Evolutionary conservation across 2,329 filamentous ascomycete genomes (phyloP), one percentile per base, ranked within the genome.

Genomic region (Paracoccidioides brasiliensis): DNA sequence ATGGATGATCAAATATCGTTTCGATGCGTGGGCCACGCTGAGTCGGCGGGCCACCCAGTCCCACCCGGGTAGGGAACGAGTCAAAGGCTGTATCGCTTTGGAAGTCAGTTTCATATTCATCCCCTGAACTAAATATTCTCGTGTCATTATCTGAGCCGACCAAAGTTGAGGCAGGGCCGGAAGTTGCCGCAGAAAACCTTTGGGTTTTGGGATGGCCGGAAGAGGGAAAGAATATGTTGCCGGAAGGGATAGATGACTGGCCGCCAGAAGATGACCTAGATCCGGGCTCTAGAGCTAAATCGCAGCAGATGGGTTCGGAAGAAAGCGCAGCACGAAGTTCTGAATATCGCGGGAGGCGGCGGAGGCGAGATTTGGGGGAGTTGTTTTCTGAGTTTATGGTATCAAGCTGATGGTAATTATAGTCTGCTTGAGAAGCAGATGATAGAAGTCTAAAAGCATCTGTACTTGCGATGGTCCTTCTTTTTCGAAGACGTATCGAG

Each of bases 31-130:
- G 76, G 45, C 79, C 78, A 62, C 78, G 74, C 57, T 75, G 70
- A 44, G 75, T 77, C 32, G 77, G 77, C 55, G 74, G 77, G 63
- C 70, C 73, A 54, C 75, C 78, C 59, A 75, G 73, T 14, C 79
- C 81, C 53, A 77, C 76, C 61, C 79, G 74, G 8, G 81, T 84
- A 56, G 79, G 80, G 56, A 83, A 71, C 51, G 81, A 84, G 67
- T 84, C 81, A 69, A 80, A 84, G 14, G 78, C 74, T 30, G 78
- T 81, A 59, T 84, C 81, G 61, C 79, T 83, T 61, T 80, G 76
- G 59, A 79, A 74, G 61, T 83, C 81, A 50, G 76, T 76, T 58
- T 82, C 82, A 61, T 82, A 79, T 60, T 82, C 81, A 58, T 83
- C 80, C 35, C 76, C 73, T 28, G 78, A 81, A 43, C 76, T 76